phyloP scores from a whole-genome alignment of 805 yeast genomes.

The Saccharomycopsis sp. region DNA sequence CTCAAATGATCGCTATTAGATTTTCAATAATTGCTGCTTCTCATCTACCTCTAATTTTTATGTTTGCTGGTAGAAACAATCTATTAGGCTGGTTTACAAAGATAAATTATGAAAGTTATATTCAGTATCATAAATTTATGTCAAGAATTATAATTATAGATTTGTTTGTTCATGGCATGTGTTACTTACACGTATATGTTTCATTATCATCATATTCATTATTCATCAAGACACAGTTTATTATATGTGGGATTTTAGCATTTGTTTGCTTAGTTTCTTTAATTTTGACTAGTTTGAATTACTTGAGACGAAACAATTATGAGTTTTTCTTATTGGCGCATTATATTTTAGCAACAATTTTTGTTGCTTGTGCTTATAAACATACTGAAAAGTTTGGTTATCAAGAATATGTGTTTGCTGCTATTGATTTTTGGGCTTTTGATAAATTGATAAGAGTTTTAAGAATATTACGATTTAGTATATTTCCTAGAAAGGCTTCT shows the following conservation, averaged over 20 bases:
- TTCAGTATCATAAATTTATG: no score
- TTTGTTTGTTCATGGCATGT: no score
- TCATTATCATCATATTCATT: no score
- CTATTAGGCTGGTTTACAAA: no score
- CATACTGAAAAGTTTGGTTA: slow-evolving; percentile 44
- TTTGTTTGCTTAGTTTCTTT: slow-evolving; percentile 32
- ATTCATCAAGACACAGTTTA: no score
- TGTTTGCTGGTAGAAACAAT: slow-evolving; percentile 69
- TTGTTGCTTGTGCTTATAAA: slow-evolving; percentile 44
- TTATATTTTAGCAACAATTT: slow-evolving; percentile 41
- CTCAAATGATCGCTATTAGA: slow-evolving; percentile 22
- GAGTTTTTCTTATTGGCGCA: slow-evolving; percentile 55
- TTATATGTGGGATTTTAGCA: slow-evolving; percentile 39
- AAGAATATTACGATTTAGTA: slow-evolving; percentile 49
- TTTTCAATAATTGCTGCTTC: slow-evolving; percentile 40
- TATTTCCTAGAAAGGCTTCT: no score
- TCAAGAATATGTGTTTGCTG: slow-evolving; percentile 40
- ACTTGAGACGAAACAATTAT: slow-evolving; percentile 42
- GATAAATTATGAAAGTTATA: no score
- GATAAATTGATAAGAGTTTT: slow-evolving; percentile 51
- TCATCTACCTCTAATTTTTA: slow-evolving; percentile 43
- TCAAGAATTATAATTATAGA: no score
- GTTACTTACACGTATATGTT: no score
- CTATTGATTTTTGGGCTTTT: slow-evolving; percentile 58
- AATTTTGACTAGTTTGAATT: slow-evolving; percentile 37